A percentile compares a stretch with the other conserved stretches of the same genome.
Conservation (phyloP, 2,329 filamentous ascomycete species). For the Colletotrichum tropicicola region DNA sequence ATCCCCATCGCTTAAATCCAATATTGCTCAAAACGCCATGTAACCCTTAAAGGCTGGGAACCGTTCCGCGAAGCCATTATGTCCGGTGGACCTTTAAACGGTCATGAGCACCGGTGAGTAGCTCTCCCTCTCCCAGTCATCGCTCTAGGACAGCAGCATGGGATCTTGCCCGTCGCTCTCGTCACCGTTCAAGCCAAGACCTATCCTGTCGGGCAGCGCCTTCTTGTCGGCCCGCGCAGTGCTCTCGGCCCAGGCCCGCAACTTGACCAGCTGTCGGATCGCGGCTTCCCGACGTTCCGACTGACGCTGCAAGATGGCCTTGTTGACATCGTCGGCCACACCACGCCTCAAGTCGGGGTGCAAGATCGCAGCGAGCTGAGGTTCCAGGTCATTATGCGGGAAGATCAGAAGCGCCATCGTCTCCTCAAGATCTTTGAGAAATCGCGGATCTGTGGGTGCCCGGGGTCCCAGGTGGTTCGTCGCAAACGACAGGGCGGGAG, state of each 20-base stretch:
- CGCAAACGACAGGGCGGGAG: slow-evolving; percentile 84
- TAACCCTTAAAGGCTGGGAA: background rate
- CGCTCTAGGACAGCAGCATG: slow-evolving; percentile 26
- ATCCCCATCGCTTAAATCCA: background rate
- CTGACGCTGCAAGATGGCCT: slow-evolving; percentile 81
- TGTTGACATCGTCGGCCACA: slow-evolving; percentile 90
- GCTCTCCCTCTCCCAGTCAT: background rate
- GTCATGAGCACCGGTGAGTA: too few relatives aligned
- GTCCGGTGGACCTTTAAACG: too few relatives aligned
- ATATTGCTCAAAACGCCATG: slow-evolving; percentile 5
- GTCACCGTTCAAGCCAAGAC: slow-evolving; percentile 47
- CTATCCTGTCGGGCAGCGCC: slow-evolving; percentile 49
- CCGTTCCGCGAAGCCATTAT: background rate
- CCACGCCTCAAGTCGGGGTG: slow-evolving; percentile 81
- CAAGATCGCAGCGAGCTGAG: slow-evolving; percentile 78
- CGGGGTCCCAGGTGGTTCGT: slow-evolving; percentile 87
- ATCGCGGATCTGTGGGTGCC: slow-evolving; percentile 82
- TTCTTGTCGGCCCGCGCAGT: slow-evolving; percentile 58
- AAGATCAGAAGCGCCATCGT: slow-evolving; percentile 95
- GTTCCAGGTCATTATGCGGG: slow-evolving; percentile 79
- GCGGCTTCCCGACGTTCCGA: slow-evolving; percentile 80
- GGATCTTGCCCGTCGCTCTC: slow-evolving; percentile 31
- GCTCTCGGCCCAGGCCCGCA: slow-evolving; percentile 86
- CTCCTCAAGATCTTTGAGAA: slow-evolving; percentile 86
- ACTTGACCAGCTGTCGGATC: slow-evolving; percentile 81